A percentile compares a stretch with the other conserved stretches of the same genome.
These are phyloP conservation scores for Trichopus zeylanicus DNA, from an alignment of 116 monocot genomes.

Conservation along the genomic window DNA sequence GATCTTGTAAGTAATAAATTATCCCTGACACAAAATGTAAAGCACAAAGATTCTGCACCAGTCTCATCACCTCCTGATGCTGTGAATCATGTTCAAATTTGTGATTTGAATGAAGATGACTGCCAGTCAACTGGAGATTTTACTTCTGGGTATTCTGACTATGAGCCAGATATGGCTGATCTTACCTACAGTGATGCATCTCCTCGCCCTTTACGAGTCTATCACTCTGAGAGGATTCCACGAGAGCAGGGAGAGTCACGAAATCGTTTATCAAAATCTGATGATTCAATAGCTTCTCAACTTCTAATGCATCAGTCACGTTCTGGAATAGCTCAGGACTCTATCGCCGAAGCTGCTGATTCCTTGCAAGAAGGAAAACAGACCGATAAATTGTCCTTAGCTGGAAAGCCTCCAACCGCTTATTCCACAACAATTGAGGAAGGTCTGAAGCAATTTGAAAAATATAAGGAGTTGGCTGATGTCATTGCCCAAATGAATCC, in stretches of 20 bases:
- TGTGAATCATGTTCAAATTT: conserved; percentile 14
- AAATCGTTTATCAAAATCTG: conserved; percentile 82
- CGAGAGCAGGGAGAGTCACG: conserved; percentile 45
- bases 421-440: conserved; percentile 17
- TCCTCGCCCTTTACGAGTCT: conserved; percentile 42
- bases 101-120: conserved; percentile 41
- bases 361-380: conserved; percentile 27
- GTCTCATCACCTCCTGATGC: conserved; percentile 17
- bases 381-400: conserved; percentile 20
- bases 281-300: conserved; percentile 75
- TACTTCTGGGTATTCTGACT: conserved; percentile 38
- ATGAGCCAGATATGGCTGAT: conserved; percentile 43
- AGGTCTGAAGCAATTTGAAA: conserved; percentile 36
- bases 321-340: conserved; percentile 39
- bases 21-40: conserved; percentile 21
- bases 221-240: conserved; percentile 77
- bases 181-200: conserved; percentile 27
- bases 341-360: conserved; percentile 47
- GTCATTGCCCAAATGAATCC: conserved; percentile 9
- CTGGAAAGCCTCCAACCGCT: conserved; percentile 25
- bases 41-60: conserved; percentile 18
- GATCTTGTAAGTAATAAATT: conserved; percentile 16
- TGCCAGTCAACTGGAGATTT: conserved; percentile 23
- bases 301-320: conserved; percentile 36
- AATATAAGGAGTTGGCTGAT: conserved; percentile 29